Evolutionary conservation across 2,329 filamentous ascomycete species (phyloP), one percentile per base, ranked within the genome.

Genomic region (Furcasterigmium furcatum): DNA sequence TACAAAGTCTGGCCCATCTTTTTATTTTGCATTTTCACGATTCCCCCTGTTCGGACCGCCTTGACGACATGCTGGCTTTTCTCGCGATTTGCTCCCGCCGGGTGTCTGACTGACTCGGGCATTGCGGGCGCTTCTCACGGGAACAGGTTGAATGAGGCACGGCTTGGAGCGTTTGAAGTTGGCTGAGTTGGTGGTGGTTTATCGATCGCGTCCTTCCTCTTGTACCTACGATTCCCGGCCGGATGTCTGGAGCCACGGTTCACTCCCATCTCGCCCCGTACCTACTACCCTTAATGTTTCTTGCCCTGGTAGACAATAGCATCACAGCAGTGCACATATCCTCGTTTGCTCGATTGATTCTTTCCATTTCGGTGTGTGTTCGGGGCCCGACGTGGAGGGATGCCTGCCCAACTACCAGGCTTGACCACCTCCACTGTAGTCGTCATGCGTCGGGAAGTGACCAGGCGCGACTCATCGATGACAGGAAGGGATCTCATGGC

Each of bases 291-390:
- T 25, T 43, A 43, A 43, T 43, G 32, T 22, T 43, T 43, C 41
- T 36, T 32, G 30, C 30, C 30, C 40, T 42, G 40, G 40, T 42
- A 42, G 30, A 32, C n/a, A 42, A 42, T 42, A 42, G 30, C 40
- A 42, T 42, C 40, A 34, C 40, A 27, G 29, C 21, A 42, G 19
- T 42, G 40, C 40, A 42, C 40, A 42, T 18, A 70, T 18, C n/a
- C 6, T 36, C 8, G 12, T 36, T 36, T 12, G 13, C 9, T 16
- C 16, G 30, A 32, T n/a, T n/a, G n/a, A n/a, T 27, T 27, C 24
- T 27, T 12, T 27, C 24, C 12, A n/a, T n/a, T n/a, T n/a, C n/a
- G n/a, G n/a, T n/a, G n/a, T n/a, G n/a, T n/a, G n/a, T n/a, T n/a
- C n/a, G n/a, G n/a, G n/a, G n/a, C n/a, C n/a, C n/a, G n/a, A n/a